Percentiles rank a stretch among this genome's conserved stretches.
Evolutionary conservation across 2,329 filamentous ascomycete species (phyloP).

Genomic region (Juglanconis oblonga): DNA sequence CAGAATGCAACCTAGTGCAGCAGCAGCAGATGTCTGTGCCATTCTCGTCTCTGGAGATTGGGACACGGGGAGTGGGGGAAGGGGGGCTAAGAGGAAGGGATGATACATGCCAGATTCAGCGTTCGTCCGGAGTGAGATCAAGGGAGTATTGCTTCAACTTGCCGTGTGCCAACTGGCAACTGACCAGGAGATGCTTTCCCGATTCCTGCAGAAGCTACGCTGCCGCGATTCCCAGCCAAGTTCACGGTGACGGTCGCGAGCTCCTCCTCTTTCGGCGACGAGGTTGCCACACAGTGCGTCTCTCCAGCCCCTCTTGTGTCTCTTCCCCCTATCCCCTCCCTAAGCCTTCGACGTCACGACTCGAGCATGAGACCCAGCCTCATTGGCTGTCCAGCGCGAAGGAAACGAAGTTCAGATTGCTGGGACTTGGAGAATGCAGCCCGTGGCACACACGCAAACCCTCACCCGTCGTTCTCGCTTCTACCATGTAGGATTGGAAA

Average conservation of each 20-base stretch:
- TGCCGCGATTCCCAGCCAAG: background rate
- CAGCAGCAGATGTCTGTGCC: background rate
- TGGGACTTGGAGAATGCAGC: background rate
- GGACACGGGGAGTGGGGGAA: no score
- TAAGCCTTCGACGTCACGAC: conserved; percentile 19
- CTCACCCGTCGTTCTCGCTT: background rate
- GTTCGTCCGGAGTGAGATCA: conserved; percentile 13
- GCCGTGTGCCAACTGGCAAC: background rate
- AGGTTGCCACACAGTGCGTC: conserved; percentile 8
- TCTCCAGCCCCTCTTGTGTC: conserved; percentile 2
- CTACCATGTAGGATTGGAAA: no score
- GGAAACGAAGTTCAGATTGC: conserved; percentile 1
- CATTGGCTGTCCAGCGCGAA: conserved; percentile 11
- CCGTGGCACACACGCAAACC: background rate
- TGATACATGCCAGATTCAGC: conserved; percentile 11
- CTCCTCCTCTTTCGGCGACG: background rate
- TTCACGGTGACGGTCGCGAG: background rate
- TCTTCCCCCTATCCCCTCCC: background rate
- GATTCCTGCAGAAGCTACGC: background rate
- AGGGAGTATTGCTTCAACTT: background rate
- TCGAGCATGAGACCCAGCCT: conserved; percentile 3
- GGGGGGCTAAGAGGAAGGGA: background rate
- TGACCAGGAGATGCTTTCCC: background rate
- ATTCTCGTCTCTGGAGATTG: background rate
- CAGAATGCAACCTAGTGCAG: background rate